Evolutionary conservation across 176 grass and related monocot species (phyloP).

Genomic region (Calamus simplicifolius): DNA sequence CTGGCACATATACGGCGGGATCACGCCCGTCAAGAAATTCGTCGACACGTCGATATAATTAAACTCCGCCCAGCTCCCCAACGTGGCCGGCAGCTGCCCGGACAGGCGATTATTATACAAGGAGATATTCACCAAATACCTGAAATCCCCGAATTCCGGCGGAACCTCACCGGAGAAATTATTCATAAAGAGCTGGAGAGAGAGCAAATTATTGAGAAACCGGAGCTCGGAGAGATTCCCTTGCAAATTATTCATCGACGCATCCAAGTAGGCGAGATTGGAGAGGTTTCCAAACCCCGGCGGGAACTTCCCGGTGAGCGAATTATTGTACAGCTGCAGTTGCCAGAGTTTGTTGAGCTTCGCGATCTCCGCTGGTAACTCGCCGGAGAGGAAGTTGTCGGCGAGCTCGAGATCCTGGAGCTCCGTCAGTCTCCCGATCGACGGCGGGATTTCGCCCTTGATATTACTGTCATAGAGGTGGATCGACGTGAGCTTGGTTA

Average conservation of each 20-base stretch:
- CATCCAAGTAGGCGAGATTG: conserved; percentile 47
- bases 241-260: conserved; percentile 45
- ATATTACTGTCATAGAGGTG: conserved; percentile 58
- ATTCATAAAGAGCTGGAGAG: conserved; percentile 72
- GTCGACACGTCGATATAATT: conserved; percentile 92
- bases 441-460: conserved; percentile 43
- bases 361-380: conserved; percentile 50
- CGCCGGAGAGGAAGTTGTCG: conserved; percentile 48
- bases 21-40: conserved; percentile 49
- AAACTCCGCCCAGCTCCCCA: conserved; percentile 59
- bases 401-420: conserved; percentile 56
- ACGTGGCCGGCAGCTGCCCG: conserved; percentile 47
- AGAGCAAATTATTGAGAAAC: conserved; percentile 35
- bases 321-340: conserved; percentile 87
- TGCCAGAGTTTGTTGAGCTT: conserved; percentile 29
- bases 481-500: conserved; percentile 41
- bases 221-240: conserved; percentile 61
- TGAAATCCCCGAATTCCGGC: conserved; percentile 61
- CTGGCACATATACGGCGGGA: conserved; percentile 85
- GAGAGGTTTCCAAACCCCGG: conserved; percentile 40
- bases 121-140: conserved; percentile 66
- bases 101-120: conserved; percentile 61
- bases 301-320: conserved; percentile 43
- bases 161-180: conserved; percentile 54
- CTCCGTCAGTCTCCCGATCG: conserved; percentile 36